phyloP scores from a whole-genome alignment of 257 asterid genomes.

The Perilla frutescens region DNA sequence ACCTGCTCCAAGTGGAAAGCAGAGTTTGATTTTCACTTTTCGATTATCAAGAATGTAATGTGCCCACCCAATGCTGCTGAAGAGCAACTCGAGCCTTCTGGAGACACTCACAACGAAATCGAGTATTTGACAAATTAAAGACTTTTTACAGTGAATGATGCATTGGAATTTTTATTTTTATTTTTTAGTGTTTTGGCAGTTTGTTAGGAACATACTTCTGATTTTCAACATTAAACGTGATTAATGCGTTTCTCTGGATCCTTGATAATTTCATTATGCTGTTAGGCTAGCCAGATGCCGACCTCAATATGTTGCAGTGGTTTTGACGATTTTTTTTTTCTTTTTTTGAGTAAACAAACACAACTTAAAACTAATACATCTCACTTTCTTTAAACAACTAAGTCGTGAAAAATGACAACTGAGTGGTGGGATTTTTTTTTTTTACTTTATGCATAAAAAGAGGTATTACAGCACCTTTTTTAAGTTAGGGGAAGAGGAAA shows the following conservation, averaged over 20 bases:
- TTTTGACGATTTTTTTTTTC: not conserved
- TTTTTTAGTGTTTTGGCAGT: not conserved
- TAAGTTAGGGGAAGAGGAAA: no score
- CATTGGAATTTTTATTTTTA: not conserved
- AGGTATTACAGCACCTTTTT: no score
- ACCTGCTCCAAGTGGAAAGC: conserved; percentile 72
- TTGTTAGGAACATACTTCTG: not conserved
- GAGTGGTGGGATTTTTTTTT: no score
- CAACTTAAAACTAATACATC: no score
- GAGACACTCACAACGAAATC: conserved; percentile 37
- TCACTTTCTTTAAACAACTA: no score
- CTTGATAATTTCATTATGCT: no score
- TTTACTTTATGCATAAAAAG: no score
- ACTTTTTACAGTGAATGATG: not conserved
- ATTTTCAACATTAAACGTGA: not conserved
- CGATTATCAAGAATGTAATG: conserved; percentile 70
- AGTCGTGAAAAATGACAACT: no score
- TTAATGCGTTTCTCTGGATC: no score
- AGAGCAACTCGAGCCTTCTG: conserved; percentile 35
- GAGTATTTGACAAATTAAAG: conserved; percentile 37
- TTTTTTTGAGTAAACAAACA: no score
- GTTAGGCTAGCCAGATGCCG: no score
- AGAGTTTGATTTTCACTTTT: conserved; percentile 68
- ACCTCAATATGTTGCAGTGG: no score
- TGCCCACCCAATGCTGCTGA: conserved; percentile 45